Evolutionary conservation across 2,329 filamentous ascomycete species (phyloP).

Genomic region (Cordyceps sp.): DNA sequence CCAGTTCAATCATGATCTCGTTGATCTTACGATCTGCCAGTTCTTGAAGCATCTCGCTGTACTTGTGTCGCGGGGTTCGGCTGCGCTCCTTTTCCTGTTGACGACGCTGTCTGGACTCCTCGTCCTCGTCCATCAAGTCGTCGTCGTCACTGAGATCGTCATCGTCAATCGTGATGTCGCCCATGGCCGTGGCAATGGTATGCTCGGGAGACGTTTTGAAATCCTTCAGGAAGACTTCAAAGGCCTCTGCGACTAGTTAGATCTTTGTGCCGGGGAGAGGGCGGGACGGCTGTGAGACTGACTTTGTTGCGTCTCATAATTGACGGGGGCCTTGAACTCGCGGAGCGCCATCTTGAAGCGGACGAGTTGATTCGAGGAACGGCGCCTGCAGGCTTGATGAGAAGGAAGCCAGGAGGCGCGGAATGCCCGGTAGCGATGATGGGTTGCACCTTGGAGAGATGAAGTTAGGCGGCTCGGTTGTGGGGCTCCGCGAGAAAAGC

Average conservation of each 20-base stretch:
- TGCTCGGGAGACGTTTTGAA: constrained; percentile 69
- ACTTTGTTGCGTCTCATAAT: constrained; percentile 81
- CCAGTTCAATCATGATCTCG: constrained; percentile 74
- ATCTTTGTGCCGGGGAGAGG: background rate
- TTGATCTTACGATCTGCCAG: constrained; percentile 64
- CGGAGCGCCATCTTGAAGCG: constrained; percentile 66
- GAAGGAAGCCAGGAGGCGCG: background rate
- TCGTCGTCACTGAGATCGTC: constrained; percentile 80
- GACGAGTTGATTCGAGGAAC: no score
- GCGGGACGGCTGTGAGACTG: constrained; percentile 14
- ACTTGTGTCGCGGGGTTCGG: constrained; percentile 59
- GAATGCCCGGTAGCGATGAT: no score
- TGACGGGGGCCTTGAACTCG: constrained; percentile 60
- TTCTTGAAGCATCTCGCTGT: constrained; percentile 73
- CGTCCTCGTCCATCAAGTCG: constrained; percentile 77
- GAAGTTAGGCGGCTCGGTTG: no score
- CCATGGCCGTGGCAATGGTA: constrained; percentile 64
- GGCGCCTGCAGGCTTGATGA: no score
- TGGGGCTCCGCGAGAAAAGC: no score
- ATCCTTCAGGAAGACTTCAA: constrained; percentile 72
- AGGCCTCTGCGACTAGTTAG: constrained; percentile 41
- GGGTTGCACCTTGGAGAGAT: no score
- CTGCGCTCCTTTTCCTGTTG: constrained; percentile 30
- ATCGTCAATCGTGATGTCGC: constrained; percentile 72
- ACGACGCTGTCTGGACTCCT: constrained; percentile 36